Percentiles rank a stretch among this genome's conserved stretches.
Conservation (phyloP, 2,329 filamentous ascomycete genomes). For the Stylonectria norvegica region DNA sequence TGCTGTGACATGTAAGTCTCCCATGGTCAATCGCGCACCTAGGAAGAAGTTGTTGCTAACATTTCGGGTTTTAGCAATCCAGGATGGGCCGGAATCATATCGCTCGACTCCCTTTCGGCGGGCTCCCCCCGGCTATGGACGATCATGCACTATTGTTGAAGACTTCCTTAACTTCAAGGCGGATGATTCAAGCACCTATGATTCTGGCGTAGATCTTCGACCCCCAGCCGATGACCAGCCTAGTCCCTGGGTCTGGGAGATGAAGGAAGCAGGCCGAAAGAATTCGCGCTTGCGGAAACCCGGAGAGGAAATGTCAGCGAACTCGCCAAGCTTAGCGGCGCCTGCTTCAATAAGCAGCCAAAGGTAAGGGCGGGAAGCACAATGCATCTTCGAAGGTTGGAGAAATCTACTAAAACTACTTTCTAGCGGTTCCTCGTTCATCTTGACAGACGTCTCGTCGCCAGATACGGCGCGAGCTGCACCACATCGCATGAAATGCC, state of each 20-base stretch:
- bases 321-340: not conserved
- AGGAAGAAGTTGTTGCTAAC: not conserved
- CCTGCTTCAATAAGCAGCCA: conserved; percentile 9
- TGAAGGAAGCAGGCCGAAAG: conserved; percentile 12
- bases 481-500: conserved; percentile 16
- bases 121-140: conserved; percentile 8
- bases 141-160: conserved; percentile 17
- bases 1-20: conserved; percentile 14
- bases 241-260: conserved; percentile 14
- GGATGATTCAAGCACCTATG: conserved; percentile 12
- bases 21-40: too few relatives aligned
- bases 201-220: conserved; percentile 21
- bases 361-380: conserved; percentile 6
- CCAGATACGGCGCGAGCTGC: conserved; percentile 6
- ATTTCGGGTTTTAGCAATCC: conserved; percentile 11
- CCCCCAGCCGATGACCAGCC: conserved; percentile 3
- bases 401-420: not conserved
- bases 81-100: conserved; percentile 14
- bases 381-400: too few relatives aligned
- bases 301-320: not conserved
- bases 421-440: conserved; percentile 8
- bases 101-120: conserved; percentile 4
- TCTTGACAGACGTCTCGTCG: conserved; percentile 10
- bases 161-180: conserved; percentile 17
- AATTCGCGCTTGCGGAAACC: conserved; percentile 4